Evolutionary conservation across 768 basidiomycete species (phyloP), one percentile per base, ranked within the genome.

Genomic region (Termitomyces sp.): DNA sequence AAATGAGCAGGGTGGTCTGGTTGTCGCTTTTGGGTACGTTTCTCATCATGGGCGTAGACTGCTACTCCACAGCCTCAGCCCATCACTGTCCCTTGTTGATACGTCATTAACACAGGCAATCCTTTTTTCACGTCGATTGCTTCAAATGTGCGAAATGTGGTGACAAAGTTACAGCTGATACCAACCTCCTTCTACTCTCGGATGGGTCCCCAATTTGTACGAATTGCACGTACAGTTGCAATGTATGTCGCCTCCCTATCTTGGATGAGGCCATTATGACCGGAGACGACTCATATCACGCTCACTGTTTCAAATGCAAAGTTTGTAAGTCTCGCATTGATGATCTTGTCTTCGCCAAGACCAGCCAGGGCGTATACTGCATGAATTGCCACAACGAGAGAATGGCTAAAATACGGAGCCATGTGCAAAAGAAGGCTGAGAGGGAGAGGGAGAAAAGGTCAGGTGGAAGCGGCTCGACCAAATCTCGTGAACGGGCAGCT

Each of bases 261-360:
- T 87, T 95, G 54, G 95, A 99, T 74, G 97, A 99, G 67, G 97
- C 97, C 10, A 98, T 98, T 70, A 98, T 99, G 92, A 96, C 97
- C 7, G 97, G 93, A 57, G 94, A 99, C 70, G 97, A 98, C 68
- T 93, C 93, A 0, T 99, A 98, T 64, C 97, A 98, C 68, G 95
- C 97, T 5, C 90, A 94, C 60, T 99, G 97, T 74, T 99, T 99
- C 78, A 95, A 96, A 62, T 99, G 97, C 75, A 88, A 92, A 65
- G 88, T 93, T 50, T 99, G 97, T 76, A 84, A 83, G 68, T 88
- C 89, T 66, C 82, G 93, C 55, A 99, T 99, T 60, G 95, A 98
- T 71, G 97, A 99, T 69, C 83, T 98, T 51, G 93, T 98, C 54
- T 99, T 98, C 60, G 97, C 97, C 56, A 98, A 98, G 77, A 98